phyloP scores from a whole-genome alignment of 2,329 filamentous ascomycete species.

The Colletotrichum sidae region DNA sequence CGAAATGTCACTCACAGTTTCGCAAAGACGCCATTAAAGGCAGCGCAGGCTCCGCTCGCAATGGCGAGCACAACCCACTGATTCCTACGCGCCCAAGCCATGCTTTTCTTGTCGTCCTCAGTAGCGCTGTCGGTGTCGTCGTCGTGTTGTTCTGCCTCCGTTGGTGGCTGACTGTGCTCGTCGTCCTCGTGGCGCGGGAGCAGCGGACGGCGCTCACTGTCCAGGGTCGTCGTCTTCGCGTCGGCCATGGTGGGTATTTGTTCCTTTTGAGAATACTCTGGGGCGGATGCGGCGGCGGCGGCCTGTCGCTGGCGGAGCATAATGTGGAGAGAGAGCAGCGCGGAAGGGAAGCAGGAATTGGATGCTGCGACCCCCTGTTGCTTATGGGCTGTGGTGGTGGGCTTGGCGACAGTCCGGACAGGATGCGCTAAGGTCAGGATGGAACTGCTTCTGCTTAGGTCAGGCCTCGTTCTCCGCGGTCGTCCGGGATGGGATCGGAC shows the following conservation, averaged over 20 bases:
- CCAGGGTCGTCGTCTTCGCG: slow-evolving; percentile 32
- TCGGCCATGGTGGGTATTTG: slow-evolving; percentile 39
- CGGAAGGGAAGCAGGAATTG: slow-evolving; percentile 17
- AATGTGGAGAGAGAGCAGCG: slow-evolving; percentile 28
- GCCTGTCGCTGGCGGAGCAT: slow-evolving; percentile 41
- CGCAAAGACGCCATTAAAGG: slow-evolving; percentile 85
- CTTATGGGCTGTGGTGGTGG: slow-evolving; percentile 16
- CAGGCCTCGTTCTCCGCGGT: neutral
- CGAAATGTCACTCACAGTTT: slow-evolving; percentile 71
- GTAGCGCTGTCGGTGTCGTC: neutral
- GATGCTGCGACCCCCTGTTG: slow-evolving; percentile 20
- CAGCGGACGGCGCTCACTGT: slow-evolving; percentile 41
- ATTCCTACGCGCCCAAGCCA: slow-evolving; percentile 46
- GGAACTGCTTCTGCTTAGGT: too few species aligned
- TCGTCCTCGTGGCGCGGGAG: slow-evolving; percentile 37
- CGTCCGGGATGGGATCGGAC: slow-evolving; percentile 3
- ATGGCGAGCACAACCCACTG: slow-evolving; percentile 78
- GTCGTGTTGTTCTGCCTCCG: slow-evolving; percentile 9
- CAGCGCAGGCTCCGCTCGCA: slow-evolving; percentile 81
- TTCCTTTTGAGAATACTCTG: slow-evolving; percentile 30
- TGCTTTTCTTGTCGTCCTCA: slow-evolving; percentile 12
- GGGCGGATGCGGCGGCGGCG: slow-evolving; percentile 31
- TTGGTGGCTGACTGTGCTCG: slow-evolving; percentile 14
- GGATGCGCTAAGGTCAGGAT: slow-evolving; percentile 25
- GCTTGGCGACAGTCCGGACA: slow-evolving; percentile 26